Evolutionary conservation across 2,329 filamentous ascomycete species (phyloP).

Genomic region (Colletotrichum theobromicola): DNA sequence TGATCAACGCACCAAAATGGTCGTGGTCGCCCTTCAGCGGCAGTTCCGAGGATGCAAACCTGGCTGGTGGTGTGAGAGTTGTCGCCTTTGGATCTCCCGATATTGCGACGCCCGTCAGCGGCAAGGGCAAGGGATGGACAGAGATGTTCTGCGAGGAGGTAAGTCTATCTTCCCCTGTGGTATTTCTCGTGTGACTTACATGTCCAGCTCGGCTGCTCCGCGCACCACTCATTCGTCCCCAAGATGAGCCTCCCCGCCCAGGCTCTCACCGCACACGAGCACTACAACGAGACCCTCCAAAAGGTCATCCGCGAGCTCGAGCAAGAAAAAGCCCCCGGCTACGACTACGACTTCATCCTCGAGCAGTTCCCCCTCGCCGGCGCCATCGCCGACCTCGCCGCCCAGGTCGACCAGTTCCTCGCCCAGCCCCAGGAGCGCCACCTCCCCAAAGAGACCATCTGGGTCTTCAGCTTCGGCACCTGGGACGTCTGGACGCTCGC

Average conservation of each 20-base stretch:
- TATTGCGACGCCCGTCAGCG: slow-evolving; percentile 39
- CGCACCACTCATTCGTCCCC: slow-evolving; percentile 52
- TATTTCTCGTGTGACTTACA: not conserved
- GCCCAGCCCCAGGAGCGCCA: slow-evolving; percentile 34
- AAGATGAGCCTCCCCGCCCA: slow-evolving; percentile 48
- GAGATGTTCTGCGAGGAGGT: slow-evolving; percentile 55
- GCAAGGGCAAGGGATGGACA: slow-evolving; percentile 45
- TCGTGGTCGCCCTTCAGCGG: slow-evolving; percentile 17
- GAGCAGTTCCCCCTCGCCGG: slow-evolving; percentile 46
- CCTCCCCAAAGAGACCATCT: slow-evolving; percentile 52
- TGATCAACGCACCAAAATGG: not conserved
- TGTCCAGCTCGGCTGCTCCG: slow-evolving; percentile 50
- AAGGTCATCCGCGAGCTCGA: slow-evolving; percentile 33
- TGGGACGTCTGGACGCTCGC: slow-evolving; percentile 62
- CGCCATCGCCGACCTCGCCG: slow-evolving; percentile 44
- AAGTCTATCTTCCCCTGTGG: too few species aligned
- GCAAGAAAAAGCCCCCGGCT: slow-evolving; percentile 37
- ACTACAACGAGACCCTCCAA: slow-evolving; percentile 55
- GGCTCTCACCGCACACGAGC: slow-evolving; percentile 55
- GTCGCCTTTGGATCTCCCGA: slow-evolving; percentile 57
- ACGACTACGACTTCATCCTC: slow-evolving; percentile 48
- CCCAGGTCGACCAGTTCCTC: slow-evolving; percentile 53
- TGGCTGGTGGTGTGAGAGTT: slow-evolving; percentile 46
- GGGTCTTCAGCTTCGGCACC: slow-evolving; percentile 58
- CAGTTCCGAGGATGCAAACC: not conserved